These are phyloP conservation scores for Mortierella sp. DNA, from an alignment of 371 early-diverging fungal genomes.

Conservation along the genomic window DNA sequence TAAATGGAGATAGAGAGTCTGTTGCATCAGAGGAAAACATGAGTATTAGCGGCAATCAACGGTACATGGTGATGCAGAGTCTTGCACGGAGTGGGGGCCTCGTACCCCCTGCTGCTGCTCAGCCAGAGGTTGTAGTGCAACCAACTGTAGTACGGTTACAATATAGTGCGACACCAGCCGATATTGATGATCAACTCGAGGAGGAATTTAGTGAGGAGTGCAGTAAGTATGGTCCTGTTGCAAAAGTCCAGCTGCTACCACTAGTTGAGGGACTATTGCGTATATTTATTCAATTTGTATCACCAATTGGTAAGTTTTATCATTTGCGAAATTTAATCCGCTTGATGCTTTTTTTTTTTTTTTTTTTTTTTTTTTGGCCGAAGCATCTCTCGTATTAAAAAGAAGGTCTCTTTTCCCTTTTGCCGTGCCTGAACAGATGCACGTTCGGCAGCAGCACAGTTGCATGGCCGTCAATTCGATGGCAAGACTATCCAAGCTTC, in stretches of 20 bases:
- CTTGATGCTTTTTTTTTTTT: not conserved
- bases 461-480: conserved; percentile 82
- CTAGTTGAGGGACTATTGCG: conserved; percentile 58
- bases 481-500: conserved; percentile 71
- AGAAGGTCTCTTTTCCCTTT: not conserved
- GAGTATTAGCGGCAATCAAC: conserved; percentile 69
- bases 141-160: conserved; percentile 68
- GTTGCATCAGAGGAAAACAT: conserved; percentile 76
- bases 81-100: conserved; percentile 65
- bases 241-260: conserved; percentile 63
- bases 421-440: conserved; percentile 54
- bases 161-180: conserved; percentile 68
- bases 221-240: conserved; percentile 72
- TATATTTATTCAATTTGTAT: conserved; percentile 75
- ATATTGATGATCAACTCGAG: conserved; percentile 77
- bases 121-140: conserved; percentile 5
- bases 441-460: conserved; percentile 63
- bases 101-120: conserved; percentile 31
- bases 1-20: conserved; percentile 58
- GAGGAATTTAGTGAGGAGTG: conserved; percentile 81
- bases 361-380: not conserved
- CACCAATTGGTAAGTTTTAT: conserved; percentile 54
- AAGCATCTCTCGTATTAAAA: not conserved
- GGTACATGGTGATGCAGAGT: conserved; percentile 81
- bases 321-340: not conserved